Evolutionary conservation across 192 early-diverging fungal genomes (phyloP), one percentile per base, ranked within the genome.

Genomic region (Podila minutissima): DNA sequence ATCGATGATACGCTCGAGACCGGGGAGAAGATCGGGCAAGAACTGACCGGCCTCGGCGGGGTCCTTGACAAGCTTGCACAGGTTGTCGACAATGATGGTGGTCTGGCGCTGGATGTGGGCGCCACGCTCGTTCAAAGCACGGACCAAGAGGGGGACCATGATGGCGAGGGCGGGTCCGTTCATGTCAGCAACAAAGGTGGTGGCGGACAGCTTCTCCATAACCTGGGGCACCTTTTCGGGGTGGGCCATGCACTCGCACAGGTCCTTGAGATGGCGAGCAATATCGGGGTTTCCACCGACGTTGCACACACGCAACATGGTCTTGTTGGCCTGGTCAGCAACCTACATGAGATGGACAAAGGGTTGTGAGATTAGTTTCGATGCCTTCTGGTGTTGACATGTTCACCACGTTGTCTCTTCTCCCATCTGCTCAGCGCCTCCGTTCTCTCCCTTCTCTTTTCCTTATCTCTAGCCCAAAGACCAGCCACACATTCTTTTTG

Each of bases 31-130:
- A 24, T 87, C 79, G 67, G 93, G 93, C 83, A 95, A 83, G 91
- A 95, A 95, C 71, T 92, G 93, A 74, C 89, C 89, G 62, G 92
- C 92, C 69, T 93, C 91, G 59, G 89, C 86, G 57, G 93, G 93
- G 83, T 94, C 89, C 76, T 94, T 91, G 73, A 94, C 92, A 37
- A 95, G 87, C 86, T 94, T 94, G 83, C 91, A 94, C 91, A 95
- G 94, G 88, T 94, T 95, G 87, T 94, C 92, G 81, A 95, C 93
- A 71, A 95, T 94, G 74, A 94, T 88, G 74, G 89, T 87, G 82
- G 90, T 85, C 79, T 91, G 90, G 83, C 93, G 92, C 67, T 92
- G 86, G 74, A 94, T 89, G 58, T 91, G 84, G 71, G 88, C 90
- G 49, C 85, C 84, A 69, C 92, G 87, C 75, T 95, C 93, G 49